Conservation (phyloP, 108 stramenopile genomes). For the Craspedostauros australis region DNA sequence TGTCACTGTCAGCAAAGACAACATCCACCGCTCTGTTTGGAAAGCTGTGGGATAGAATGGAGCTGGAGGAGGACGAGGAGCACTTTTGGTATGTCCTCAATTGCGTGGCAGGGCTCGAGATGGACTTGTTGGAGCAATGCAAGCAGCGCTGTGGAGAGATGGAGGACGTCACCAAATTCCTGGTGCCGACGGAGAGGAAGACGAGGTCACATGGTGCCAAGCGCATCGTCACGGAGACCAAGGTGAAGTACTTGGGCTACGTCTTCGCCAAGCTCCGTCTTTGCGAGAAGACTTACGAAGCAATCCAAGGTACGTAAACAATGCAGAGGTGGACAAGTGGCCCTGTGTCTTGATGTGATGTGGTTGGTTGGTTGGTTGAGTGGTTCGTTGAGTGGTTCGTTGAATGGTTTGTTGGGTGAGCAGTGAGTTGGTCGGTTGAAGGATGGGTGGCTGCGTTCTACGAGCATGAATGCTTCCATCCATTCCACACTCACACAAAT, state of each 20-base stretch:
- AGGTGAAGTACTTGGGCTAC: conserved; percentile 79
- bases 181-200: conserved; percentile 54
- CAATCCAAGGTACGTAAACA: conserved; percentile 39
- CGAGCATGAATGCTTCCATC: neutral
- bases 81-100: conserved; percentile 78
- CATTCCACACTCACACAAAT: neutral
- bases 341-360: neutral
- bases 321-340: neutral
- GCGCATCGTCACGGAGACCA: conserved; percentile 72
- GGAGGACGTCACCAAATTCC: conserved; percentile 45
- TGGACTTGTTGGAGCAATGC: conserved; percentile 56
- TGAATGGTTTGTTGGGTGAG: too few species aligned
- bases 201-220: conserved; percentile 70
- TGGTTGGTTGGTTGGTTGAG: too few species aligned
- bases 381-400: too few species aligned
- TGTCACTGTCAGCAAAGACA: too few species aligned
- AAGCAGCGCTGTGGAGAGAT: conserved; percentile 34
- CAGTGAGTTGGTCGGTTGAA: too few species aligned
- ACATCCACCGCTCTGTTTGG: too few species aligned
- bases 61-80: conserved; percentile 68
- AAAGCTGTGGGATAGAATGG: too few species aligned
- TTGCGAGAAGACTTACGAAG: conserved; percentile 55
- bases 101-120: conserved; percentile 76
- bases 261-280: conserved; percentile 75
- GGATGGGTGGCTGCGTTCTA: too few species aligned